Percentiles rank a stretch among this genome's conserved stretches.
phyloP scores from a whole-genome alignment of 257 asterid species.

The Catharanthus roseus region DNA sequence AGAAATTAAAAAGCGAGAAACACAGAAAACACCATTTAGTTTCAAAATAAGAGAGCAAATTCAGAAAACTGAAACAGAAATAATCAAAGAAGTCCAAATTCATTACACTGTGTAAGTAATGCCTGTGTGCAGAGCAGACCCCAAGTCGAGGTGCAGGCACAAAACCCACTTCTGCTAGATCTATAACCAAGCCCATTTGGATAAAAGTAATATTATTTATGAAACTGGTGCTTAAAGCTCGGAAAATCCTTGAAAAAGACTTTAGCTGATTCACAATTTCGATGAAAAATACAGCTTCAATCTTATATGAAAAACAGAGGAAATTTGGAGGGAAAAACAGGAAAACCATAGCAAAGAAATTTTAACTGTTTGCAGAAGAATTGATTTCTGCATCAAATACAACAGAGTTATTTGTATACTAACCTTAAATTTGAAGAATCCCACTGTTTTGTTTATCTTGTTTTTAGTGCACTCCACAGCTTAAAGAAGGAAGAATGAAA shows the following conservation, averaged over 20 bases:
- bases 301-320: conserved; percentile 10
- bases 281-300: conserved; percentile 10
- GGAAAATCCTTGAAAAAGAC: conserved; percentile 3
- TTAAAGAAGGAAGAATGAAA: conserved; percentile 3
- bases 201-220: background rate
- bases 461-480: conserved; percentile 2
- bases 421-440: conserved; percentile 11
- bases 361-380: background rate
- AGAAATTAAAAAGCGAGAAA: background rate
- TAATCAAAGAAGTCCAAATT: conserved; percentile 2
- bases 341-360: background rate
- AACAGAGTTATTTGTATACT: background rate
- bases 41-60: background rate
- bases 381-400: background rate
- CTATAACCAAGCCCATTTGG: conserved; percentile 9
- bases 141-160: background rate
- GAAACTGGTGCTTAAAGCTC: background rate
- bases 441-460: background rate
- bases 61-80: background rate
- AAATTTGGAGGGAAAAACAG: background rate
- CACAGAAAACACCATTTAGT: background rate
- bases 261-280: background rate
- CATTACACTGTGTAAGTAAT: background rate
- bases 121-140: background rate
- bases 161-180: conserved; percentile 14